Evolutionary conservation across 2,329 filamentous ascomycete species (phyloP).

Genomic region (Cytospora piceae): DNA sequence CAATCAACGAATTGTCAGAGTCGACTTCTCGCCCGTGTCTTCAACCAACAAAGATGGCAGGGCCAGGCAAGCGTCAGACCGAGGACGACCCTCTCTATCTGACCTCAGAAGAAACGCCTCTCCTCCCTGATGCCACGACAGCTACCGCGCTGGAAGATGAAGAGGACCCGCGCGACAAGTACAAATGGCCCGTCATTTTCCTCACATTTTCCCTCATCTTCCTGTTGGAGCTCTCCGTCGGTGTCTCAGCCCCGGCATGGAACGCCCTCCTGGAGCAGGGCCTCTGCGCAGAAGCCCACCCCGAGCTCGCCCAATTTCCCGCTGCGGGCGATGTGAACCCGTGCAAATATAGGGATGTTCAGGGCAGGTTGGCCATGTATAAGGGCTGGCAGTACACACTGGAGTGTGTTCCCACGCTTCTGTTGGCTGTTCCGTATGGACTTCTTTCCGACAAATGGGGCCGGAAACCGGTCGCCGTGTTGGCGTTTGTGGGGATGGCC

Average conservation of each 20-base stretch:
- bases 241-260: constrained; percentile 43
- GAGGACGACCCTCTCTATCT: constrained; percentile 11
- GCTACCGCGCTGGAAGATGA: background rate
- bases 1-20: background rate
- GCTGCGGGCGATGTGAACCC: constrained; percentile 42
- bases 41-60: background rate
- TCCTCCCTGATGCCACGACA: background rate
- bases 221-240: constrained; percentile 46
- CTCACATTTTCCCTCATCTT: constrained; percentile 43
- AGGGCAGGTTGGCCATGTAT: constrained; percentile 56
- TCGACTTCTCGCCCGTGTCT: background rate
- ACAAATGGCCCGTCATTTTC: constrained; percentile 36
- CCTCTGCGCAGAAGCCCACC: constrained; percentile 54
- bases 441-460: constrained; percentile 53
- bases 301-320: constrained; percentile 41
- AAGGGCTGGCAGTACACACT: constrained; percentile 51
- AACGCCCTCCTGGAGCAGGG: constrained; percentile 58
- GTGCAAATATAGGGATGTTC: constrained; percentile 55
- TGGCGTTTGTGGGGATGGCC: constrained; percentile 35
- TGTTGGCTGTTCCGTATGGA: constrained; percentile 51
- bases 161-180: constrained; percentile 30
- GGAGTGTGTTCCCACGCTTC: constrained; percentile 50
- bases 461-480: constrained; percentile 50
- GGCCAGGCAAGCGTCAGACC: background rate
- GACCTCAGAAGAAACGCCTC: constrained; percentile 14